These are phyloP conservation scores for Crithidia expoeki DNA, from an alignment of 208 protist genomes.

Conservation along the genomic window DNA sequence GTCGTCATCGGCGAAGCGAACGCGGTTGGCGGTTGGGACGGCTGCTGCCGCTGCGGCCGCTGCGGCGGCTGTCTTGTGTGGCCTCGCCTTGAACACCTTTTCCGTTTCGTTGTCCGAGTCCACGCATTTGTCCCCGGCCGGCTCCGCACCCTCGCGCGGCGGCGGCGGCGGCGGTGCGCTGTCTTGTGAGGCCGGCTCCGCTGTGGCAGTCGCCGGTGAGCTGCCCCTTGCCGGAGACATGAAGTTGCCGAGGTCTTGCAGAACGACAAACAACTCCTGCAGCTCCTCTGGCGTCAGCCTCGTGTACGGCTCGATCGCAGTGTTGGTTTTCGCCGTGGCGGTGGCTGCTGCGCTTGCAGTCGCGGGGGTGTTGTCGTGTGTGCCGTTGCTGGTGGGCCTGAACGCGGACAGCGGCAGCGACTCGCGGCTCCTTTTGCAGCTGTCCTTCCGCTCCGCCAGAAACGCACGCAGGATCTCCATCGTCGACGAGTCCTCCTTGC, in stretches of 20 bases:
- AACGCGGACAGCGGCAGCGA: background rate
- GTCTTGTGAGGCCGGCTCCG: background rate
- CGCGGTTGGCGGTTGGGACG: background rate
- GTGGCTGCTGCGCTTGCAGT: background rate
- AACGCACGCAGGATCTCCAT: conserved; percentile 5
- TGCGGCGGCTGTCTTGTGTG: background rate
- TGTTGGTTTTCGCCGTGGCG: background rate
- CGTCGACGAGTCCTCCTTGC: background rate
- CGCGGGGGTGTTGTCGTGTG: background rate
- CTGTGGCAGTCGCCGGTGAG: background rate
- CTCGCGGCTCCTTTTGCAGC: background rate
- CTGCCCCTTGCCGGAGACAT: background rate
- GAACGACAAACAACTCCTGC: conserved; percentile 7
- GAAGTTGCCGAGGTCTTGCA: background rate
- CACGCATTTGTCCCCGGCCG: no score
- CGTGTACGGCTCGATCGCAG: background rate
- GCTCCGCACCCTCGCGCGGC: background rate
- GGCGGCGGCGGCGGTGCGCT: background rate
- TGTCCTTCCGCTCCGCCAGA: background rate
- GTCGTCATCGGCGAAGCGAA: background rate
- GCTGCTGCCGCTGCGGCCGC: background rate
- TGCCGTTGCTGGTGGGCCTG: background rate
- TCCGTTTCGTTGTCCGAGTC: no score
- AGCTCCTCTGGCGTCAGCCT: conserved; percentile 6
- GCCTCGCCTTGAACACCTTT: background rate